Conservation (phyloP, 148 eudicot species). For the Linanthus parryae region DNA sequence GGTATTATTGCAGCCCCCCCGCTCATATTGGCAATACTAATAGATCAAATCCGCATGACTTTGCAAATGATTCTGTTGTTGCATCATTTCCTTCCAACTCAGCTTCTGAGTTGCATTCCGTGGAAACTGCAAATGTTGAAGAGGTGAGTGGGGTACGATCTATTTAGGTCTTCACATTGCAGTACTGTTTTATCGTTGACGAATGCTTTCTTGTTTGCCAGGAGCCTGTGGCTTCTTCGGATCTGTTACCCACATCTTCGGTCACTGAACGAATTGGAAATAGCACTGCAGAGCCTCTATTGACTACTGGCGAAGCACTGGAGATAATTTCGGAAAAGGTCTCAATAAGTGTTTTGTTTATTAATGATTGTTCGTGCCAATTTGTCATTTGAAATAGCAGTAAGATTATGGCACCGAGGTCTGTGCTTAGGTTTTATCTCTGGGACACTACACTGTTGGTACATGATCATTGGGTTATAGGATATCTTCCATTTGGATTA, state of each 20-base stretch:
- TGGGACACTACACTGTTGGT: no score
- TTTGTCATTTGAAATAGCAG: no score
- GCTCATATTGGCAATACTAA: conserved; percentile 42
- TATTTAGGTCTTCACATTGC: not conserved
- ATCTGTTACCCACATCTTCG: conserved; percentile 34
- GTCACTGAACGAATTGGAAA: conserved; percentile 40
- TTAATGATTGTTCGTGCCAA: no score
- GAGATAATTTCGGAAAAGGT: conserved; percentile 85
- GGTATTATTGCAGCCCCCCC: conserved; percentile 41
- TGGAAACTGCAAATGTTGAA: conserved; percentile 33
- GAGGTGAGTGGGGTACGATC: conserved; percentile 32
- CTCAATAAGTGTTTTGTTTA: no score
- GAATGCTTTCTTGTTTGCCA: conserved; percentile 19
- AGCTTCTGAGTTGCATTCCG: conserved; percentile 45
- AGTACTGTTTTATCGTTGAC: conserved; percentile 13
- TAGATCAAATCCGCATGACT: conserved; percentile 29
- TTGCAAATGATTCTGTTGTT: conserved; percentile 43
- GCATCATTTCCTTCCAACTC: conserved; percentile 41
- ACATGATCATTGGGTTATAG: no score
- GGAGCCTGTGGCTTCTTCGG: conserved; percentile 58
- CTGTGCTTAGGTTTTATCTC: no score
- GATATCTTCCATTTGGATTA: no score
- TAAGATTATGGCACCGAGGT: no score
- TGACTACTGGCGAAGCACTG: conserved; percentile 83
- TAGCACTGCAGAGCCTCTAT: conserved; percentile 50